Evolutionary conservation across 164 flowering plant species (phyloP).

Genomic region (Tetracentron sinense): DNA sequence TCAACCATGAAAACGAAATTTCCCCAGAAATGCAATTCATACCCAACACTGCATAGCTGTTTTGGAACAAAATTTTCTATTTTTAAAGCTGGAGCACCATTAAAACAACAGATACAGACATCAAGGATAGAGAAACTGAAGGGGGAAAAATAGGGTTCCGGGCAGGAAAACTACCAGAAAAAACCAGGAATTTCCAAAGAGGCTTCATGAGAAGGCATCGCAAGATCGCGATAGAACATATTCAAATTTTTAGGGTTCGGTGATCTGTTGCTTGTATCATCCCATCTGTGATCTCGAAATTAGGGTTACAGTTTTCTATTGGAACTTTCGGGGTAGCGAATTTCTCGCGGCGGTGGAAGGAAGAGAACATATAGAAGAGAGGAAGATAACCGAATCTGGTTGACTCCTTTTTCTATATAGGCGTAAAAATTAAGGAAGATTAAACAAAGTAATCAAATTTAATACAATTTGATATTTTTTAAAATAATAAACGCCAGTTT

Average conservation of each 20-base stretch:
- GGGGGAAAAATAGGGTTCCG: conserved; percentile 10
- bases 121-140: neutral
- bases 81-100: neutral
- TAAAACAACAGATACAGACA: conserved; percentile 6
- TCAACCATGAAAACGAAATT: conserved; percentile 4
- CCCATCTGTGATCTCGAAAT: conserved; percentile 1
- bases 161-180: conserved; percentile 24
- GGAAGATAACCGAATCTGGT: no score
- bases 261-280: conserved; percentile 18
- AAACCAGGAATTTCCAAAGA: conserved; percentile 22
- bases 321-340: no score
- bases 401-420: no score
- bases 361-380: no score
- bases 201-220: conserved; percentile 28
- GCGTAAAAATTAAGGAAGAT: conserved; percentile 5
- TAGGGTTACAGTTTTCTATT: conserved; percentile 7
- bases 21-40: neutral
- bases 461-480: neutral
- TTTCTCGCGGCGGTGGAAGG: no score
- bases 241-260: neutral
- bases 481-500: neutral
- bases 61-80: neutral
- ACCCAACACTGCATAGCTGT: neutral
- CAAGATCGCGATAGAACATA: neutral
- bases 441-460: neutral